Base-by-base conservation (phyloP, 2,329 filamentous ascomycete species). In the Talaromyces verruculosus region DNA sequence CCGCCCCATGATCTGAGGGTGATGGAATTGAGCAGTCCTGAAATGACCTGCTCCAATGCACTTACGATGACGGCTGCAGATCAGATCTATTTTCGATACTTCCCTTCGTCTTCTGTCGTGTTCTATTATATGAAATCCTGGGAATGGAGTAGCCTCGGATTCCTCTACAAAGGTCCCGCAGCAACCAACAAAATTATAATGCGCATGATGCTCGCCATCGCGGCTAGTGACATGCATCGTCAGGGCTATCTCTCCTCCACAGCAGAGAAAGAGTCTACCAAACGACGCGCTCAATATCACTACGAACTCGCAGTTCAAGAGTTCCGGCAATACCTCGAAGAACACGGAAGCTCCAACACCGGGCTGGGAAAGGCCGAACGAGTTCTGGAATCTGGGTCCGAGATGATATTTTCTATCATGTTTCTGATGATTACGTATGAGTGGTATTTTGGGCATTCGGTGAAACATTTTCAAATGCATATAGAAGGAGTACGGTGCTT, bases 151-250 rank as follows among this genome's bases (percentile, higher is more conserved):
- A 74, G 72, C 62, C 71, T 79, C 61, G 73, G 72, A 22, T 78
- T 78, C 61, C 69, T 79, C 1, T 78, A 78, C 58, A 72, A 75
- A 61, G 73, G 74, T 1, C 76, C 76, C 2, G 77, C 77, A 4
- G 67, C 71, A 6, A 71, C 71, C 3, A 77, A 74, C 67, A 76
- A 74, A 43, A 72, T 78, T 13, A 76, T 79, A 22, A 79, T 79
- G 77, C 74, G 77, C 17, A 78, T 78, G 75, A 76, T 79, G n/a
- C 65, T 79, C 28, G 77, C 77, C 1, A 63, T 77, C 11, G 74
- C 76, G 1, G 75, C 76, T 3, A 77, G 71, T 59, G 77, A 79
- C 39, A 77, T 78, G 74, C 70, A 78, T 64, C 73, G 75, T 6
- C 72, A 73, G 53, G 74, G 74, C 1, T 63, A 77, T 6, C 66